These are phyloP conservation scores for Spathaspora boniae DNA, from an alignment of 805 yeast genomes.

Conservation along the genomic window DNA sequence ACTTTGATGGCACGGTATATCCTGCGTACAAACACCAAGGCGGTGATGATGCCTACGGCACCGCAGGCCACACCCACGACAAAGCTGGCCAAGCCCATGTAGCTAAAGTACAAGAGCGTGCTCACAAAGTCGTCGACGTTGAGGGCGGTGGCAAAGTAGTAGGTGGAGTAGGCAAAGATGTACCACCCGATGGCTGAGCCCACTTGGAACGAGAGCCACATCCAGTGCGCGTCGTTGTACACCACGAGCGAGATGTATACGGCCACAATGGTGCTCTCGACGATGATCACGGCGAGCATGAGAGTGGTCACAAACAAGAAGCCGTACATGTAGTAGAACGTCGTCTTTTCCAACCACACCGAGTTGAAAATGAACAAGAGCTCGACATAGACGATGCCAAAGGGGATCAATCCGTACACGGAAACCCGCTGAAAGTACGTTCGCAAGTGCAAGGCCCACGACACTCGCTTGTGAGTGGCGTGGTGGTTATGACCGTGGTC, in stretches of 20 bases:
- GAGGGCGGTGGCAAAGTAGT: slow-evolving; percentile 57
- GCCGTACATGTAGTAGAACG: slow-evolving; percentile 78
- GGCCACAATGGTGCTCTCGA: slow-evolving; percentile 70
- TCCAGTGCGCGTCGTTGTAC: slow-evolving; percentile 65
- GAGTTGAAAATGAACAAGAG: slow-evolving; percentile 68
- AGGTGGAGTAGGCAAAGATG: slow-evolving; percentile 62
- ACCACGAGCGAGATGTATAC: slow-evolving; percentile 57
- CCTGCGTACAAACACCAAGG: slow-evolving; percentile 60
- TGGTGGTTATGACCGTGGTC: background rate
- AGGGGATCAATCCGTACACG: slow-evolving; percentile 71
- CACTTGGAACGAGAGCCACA: slow-evolving; percentile 73
- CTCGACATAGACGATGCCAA: slow-evolving; percentile 78
- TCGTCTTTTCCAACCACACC: slow-evolving; percentile 75
- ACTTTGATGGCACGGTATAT: slow-evolving; percentile 57
- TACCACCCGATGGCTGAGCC: slow-evolving; percentile 72
- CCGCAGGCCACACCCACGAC: slow-evolving; percentile 72
- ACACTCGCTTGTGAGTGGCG: background rate
- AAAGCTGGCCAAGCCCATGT: slow-evolving; percentile 61
- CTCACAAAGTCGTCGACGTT: slow-evolving; percentile 67
- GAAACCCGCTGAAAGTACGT: slow-evolving; percentile 13
- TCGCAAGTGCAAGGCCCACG: slow-evolving; percentile 4
- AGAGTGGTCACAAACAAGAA: slow-evolving; percentile 62
- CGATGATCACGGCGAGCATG: slow-evolving; percentile 57
- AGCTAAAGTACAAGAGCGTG: slow-evolving; percentile 63
- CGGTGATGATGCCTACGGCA: slow-evolving; percentile 65